Evolutionary conservation across 164 flowering plant genomes (phyloP), one percentile per base, ranked within the genome.

Genomic region (Cinnamomum chago): DNA sequence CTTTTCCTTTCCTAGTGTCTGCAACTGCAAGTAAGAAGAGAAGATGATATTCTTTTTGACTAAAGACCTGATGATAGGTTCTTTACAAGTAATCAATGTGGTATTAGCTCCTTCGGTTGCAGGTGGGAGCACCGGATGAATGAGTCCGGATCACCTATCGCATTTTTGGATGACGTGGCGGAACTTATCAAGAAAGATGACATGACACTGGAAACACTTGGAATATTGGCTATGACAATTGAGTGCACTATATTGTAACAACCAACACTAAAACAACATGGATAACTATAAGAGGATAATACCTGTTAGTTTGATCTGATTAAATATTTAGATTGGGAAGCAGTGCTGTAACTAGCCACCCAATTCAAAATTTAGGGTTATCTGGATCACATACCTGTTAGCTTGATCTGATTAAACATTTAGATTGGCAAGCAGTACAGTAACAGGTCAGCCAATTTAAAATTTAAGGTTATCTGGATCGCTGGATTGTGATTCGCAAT

Each of bases 11-110:
- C 17, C 6, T 13, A 5, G 28, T 35, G 18, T 30, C 1, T 30
- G 20, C 24, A 66, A 14, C 1, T 30, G 20, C 24, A 66, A 14
- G 74, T 35, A 35, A 35, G 81, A 69, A 77, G 81, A 70, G 83
- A 5, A 67, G 77, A 79, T 81, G 79, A 15, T 66, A 28, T 9
- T 28, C 60, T 40, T 68, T 68, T 51, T 68, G 33, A 20, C n/a
- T 40, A 2, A 68, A 20, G 58, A 68, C 30, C 40, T 66, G 68
- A 66, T 66, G 47, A 13, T 30, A 27, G 67, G 33, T 64, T 64
- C 25, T 27, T 64, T 64, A 24, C 23, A 64, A 64, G 28, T 64
- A 64, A 64, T 64, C 28, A 64, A 2, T 24, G 67, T 9, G 23
- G 27, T 64, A 27, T 64, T 25, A 22, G 11, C 14, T 24, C 15